Evolutionary conservation across 2,329 filamentous ascomycete genomes (phyloP).

Genomic region (Emmonsiellopsis sp.): DNA sequence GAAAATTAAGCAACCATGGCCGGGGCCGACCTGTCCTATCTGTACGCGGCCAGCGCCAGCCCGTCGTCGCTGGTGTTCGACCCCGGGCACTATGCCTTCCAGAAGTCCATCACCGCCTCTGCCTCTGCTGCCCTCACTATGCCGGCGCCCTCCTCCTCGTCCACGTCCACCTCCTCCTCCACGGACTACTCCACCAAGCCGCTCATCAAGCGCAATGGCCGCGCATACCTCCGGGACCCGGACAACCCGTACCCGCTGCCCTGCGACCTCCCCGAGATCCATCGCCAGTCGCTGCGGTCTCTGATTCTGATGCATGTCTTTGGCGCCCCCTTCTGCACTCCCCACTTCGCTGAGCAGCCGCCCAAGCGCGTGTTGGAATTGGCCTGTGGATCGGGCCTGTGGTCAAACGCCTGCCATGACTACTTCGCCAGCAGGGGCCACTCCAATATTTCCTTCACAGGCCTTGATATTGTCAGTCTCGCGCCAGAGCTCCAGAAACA

Average conservation of each 20-base stretch:
- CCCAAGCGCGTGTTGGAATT: conserved; percentile 75
- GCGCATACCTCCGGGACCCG: conserved; percentile 70
- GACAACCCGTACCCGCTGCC: conserved; percentile 73
- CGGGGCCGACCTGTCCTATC: conserved; percentile 10
- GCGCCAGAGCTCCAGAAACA: conserved; percentile 56
- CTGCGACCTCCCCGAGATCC: conserved; percentile 76
- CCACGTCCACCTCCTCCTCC: conserved; percentile 24
- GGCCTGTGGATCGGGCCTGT: conserved; percentile 79
- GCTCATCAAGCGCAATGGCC: conserved; percentile 66
- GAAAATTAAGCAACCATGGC: conserved; percentile 5
- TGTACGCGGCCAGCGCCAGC: conserved; percentile 5
- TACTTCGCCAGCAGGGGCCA: conserved; percentile 64
- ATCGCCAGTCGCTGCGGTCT: conserved; percentile 77
- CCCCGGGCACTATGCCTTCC: conserved; percentile 6
- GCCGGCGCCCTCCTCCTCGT: conserved; percentile 25
- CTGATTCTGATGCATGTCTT: conserved; percentile 74
- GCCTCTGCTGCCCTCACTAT: conserved; percentile 13
- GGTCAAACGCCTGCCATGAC: conserved; percentile 80
- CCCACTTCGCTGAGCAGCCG: conserved; percentile 54
- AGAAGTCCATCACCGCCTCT: conserved; percentile 19
- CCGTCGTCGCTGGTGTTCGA: conserved; percentile 3
- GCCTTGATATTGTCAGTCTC: conserved; percentile 70
- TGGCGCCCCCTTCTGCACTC: conserved; percentile 68
- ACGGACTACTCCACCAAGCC: conserved; percentile 41
- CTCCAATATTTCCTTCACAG: conserved; percentile 65